These are phyloP conservation scores for Arthrobotrys conoides DNA, from an alignment of 2,329 filamentous ascomycete genomes.

Conservation along the genomic window DNA sequence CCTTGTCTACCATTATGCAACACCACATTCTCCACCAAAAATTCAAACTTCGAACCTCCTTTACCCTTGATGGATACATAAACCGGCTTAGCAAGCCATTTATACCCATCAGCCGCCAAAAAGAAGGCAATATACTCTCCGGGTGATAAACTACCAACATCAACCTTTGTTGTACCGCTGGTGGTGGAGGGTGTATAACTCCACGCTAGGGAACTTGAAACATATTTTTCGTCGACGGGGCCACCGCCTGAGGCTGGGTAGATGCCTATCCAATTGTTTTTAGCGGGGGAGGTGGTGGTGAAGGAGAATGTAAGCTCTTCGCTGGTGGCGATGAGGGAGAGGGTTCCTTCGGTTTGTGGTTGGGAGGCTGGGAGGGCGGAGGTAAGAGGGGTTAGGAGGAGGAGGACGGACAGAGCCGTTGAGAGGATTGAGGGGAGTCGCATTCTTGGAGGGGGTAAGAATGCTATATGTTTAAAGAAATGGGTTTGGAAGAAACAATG, in stretches of 20 bases:
- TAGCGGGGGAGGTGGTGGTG: constrained; percentile 64
- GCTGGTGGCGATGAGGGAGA: constrained; percentile 8
- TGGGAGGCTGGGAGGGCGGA: constrained; percentile 14
- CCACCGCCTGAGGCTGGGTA: constrained; percentile 66
- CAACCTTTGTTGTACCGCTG: constrained; percentile 80
- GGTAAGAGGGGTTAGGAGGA: constrained; percentile 4
- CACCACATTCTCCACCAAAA: constrained; percentile 65
- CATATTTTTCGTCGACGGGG: constrained; percentile 65
- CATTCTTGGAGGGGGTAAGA: background rate
- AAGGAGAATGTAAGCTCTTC: constrained; percentile 66
- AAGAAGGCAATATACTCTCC: constrained; percentile 77
- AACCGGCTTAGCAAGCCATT: constrained; percentile 66
- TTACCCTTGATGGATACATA: constrained; percentile 63
- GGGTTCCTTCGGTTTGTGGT: background rate
- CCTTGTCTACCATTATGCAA: constrained; percentile 67
- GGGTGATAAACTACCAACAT: constrained; percentile 87
- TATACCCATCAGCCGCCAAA: constrained; percentile 79
- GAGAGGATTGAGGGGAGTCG: constrained; percentile 31
- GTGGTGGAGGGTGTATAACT: constrained; percentile 64
- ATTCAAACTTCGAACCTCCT: constrained; percentile 56
- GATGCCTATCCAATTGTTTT: constrained; percentile 67
- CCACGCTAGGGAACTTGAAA: constrained; percentile 66
- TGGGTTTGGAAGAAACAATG: too few species aligned
- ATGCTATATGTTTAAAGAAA: background rate
- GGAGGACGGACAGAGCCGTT: constrained; percentile 26